phyloP scores from a whole-genome alignment of 2,329 filamentous ascomycete species.

The Colletotrichum brevisporum region DNA sequence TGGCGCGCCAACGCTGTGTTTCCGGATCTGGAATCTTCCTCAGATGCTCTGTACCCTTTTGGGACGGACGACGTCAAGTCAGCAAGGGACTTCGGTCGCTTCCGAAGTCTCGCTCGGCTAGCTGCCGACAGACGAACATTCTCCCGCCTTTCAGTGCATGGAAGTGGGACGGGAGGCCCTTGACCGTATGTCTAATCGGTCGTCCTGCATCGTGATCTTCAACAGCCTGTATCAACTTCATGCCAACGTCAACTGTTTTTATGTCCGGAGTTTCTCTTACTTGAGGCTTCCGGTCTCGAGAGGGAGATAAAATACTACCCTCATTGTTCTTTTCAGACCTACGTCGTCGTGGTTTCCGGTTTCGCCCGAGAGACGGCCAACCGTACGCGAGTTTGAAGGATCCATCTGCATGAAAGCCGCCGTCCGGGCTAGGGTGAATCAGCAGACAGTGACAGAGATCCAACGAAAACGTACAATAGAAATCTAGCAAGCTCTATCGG shows the following conservation, averaged over 20 bases:
- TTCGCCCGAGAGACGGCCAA: not conserved
- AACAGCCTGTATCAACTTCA: not conserved
- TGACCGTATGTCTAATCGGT: not conserved
- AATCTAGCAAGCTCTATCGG: not conserved
- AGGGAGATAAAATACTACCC: too few relatives aligned
- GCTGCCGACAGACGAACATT: conserved; percentile 1
- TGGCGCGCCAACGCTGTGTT: not conserved
- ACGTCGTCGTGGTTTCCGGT: not conserved
- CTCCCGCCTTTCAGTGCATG: not conserved
- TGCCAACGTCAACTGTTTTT: not conserved
- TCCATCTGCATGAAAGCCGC: not conserved
- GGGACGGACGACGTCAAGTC: not conserved
- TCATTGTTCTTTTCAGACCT: not conserved
- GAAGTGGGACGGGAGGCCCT: conserved; percentile 3
- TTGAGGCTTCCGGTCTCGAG: too few relatives aligned
- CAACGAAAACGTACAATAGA: not conserved
- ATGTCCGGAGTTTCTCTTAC: too few relatives aligned
- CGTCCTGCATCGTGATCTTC: not conserved
- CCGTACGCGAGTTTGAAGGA: not conserved
- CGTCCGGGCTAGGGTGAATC: not conserved
- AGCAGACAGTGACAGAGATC: not conserved
- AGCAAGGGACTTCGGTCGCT: conserved; percentile 16
- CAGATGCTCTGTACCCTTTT: not conserved
- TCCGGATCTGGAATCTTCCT: not conserved
- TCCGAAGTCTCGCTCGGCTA: conserved; percentile 12